Evolutionary conservation across 1,284 basidiomycete genomes (phyloP).

Genomic region (Malassezia dermatis): DNA sequence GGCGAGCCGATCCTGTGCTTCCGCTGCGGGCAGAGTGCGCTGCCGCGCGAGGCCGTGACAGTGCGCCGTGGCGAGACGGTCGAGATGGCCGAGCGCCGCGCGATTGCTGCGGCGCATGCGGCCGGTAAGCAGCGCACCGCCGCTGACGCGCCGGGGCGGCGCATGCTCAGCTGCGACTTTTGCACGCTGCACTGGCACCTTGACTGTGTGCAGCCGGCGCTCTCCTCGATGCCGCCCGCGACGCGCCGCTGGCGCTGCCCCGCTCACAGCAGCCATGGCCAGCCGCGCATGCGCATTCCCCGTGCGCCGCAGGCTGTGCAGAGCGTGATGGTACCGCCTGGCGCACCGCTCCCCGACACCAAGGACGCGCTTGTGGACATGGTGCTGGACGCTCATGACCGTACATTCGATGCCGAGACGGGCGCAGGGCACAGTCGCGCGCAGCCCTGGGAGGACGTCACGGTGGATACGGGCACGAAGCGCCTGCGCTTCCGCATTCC

Average conservation of each 20-base stretch:
- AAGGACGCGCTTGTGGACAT: conserved; percentile 68
- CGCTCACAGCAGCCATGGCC: conserved; percentile 72
- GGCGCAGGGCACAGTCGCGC: conserved; percentile 16
- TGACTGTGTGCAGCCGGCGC: conserved; percentile 85
- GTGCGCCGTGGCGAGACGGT: conserved; percentile 2
- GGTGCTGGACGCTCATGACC: conserved; percentile 55
- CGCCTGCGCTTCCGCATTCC: conserved; percentile 66
- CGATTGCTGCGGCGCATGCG: neutral
- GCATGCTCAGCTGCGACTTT: conserved; percentile 86
- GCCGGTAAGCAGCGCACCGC: neutral
- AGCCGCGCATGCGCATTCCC: conserved; percentile 47
- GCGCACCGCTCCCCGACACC: conserved; percentile 56
- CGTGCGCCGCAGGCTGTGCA: conserved; percentile 19
- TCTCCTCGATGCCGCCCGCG: conserved; percentile 71
- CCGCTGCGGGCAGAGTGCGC: conserved; percentile 69
- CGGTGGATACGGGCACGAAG: conserved; percentile 35
- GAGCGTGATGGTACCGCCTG: conserved; percentile 36
- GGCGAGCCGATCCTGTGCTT: conserved; percentile 75
- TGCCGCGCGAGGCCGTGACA: conserved; percentile 49
- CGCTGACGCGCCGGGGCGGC: conserved; percentile 40
- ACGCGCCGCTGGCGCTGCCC: conserved; percentile 98
- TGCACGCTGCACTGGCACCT: conserved; percentile 92
- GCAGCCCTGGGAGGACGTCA: conserved; percentile 48
- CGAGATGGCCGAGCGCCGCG: conserved; percentile 5
- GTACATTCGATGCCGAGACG: conserved; percentile 31